Conservation (phyloP, 495 filamentous ascomycete genomes). For the Aspergillus bertholletiae region DNA sequence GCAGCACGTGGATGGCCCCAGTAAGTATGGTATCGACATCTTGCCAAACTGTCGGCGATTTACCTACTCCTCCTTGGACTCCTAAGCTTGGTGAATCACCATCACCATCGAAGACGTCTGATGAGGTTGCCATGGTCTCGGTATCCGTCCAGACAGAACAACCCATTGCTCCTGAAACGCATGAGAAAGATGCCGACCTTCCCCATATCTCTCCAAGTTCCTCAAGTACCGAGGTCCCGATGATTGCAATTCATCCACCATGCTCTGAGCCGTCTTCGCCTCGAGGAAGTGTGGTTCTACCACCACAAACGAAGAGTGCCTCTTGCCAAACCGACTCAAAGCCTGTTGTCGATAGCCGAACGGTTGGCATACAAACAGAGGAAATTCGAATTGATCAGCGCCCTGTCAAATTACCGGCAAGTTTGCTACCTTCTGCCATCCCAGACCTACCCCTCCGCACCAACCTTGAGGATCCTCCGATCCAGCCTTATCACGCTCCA, state of each 20-base stretch:
- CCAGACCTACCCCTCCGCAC: slow-evolving; percentile 31
- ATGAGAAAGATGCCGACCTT: slow-evolving; percentile 10
- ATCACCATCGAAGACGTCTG: slow-evolving; percentile 5
- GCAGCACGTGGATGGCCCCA: slow-evolving; percentile 26
- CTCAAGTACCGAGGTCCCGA: slow-evolving; percentile 46
- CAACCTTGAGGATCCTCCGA: slow-evolving; percentile 16
- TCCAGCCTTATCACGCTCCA: slow-evolving; percentile 33
- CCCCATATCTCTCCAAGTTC: slow-evolving; percentile 19
- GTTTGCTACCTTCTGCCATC: slow-evolving; percentile 70
- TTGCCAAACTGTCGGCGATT: slow-evolving; percentile 67
- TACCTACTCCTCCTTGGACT: slow-evolving; percentile 65
- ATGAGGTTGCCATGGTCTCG: slow-evolving; percentile 40
- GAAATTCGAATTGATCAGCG: slow-evolving; percentile 76
- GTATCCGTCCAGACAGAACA: slow-evolving; percentile 70
- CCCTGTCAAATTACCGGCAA: slow-evolving; percentile 67
- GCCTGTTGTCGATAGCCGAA: slow-evolving; percentile 33
- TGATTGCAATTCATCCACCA: slow-evolving; percentile 65
- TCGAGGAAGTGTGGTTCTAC: slow-evolving; percentile 54
- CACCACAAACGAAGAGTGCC: slow-evolving; percentile 61
- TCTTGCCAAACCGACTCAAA: slow-evolving; percentile 50
- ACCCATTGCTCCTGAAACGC: slow-evolving; percentile 6
- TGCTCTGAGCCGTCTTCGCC: slow-evolving; percentile 62
- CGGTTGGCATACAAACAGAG: slow-evolving; percentile 77
- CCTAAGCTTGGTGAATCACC: slow-evolving; percentile 47
- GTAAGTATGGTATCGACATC: slow-evolving; percentile 64